Evolutionary conservation across 345 rosid species (phyloP).

Genomic region (Linum tenue): DNA sequence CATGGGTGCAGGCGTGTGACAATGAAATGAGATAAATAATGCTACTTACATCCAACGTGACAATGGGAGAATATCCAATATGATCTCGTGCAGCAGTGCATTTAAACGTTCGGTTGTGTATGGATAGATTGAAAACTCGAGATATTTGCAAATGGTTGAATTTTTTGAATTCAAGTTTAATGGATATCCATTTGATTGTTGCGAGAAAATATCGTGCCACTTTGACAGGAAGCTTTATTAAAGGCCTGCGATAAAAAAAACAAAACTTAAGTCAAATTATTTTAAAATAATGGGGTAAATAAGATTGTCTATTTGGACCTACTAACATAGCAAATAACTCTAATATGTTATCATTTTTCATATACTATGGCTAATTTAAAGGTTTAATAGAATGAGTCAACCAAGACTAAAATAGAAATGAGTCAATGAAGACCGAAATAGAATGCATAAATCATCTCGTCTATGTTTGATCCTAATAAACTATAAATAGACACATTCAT

Average conservation of each 20-base stretch:
- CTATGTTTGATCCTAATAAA: too few species aligned
- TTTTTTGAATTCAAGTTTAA: conserved; percentile 32
- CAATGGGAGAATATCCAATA: conserved; percentile 62
- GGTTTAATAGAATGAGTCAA: too few species aligned
- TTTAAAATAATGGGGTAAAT: not conserved
- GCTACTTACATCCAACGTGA: conserved; percentile 54
- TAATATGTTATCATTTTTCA: too few species aligned
- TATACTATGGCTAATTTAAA: too few species aligned
- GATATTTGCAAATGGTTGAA: conserved; percentile 36
- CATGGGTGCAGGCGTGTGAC: not conserved
- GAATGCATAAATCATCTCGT: too few species aligned
- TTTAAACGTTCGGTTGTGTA: conserved; percentile 66
- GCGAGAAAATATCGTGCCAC: conserved; percentile 34
- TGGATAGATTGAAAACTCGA: conserved; percentile 47
- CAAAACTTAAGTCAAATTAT: too few species aligned
- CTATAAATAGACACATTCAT: too few species aligned
- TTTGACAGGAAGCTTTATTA: conserved; percentile 51
- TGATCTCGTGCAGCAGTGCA: conserved; percentile 65
- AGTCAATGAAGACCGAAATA: too few species aligned
- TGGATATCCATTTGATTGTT: conserved; percentile 42
- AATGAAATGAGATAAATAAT: not conserved
- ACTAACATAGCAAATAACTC: too few species aligned
- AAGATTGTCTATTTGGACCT: not conserved
- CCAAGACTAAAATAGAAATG: too few species aligned
- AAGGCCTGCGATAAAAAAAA: conserved; percentile 55